Conservation (phyloP, 176 grass and related monocot genomes). For the Puccinellia tenuiflora region DNA sequence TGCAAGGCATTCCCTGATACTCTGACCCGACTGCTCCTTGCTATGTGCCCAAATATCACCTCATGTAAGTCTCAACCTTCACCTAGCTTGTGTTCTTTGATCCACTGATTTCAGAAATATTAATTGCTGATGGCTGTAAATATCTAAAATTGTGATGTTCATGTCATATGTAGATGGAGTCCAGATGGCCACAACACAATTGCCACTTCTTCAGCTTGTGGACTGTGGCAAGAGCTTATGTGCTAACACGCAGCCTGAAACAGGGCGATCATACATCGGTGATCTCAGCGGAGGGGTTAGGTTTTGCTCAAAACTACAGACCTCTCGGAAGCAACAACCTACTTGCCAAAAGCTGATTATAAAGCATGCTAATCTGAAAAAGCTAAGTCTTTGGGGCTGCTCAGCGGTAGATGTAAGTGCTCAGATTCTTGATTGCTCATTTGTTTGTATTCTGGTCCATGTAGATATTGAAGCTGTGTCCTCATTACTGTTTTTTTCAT, state of each 20-base stretch:
- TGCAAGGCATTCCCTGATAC: constrained; percentile 55
- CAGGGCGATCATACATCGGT: constrained; percentile 29
- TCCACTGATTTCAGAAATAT: background rate
- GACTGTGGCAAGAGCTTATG: constrained; percentile 84
- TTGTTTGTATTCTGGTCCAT: background rate
- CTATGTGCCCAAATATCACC: constrained; percentile 80
- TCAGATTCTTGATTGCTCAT: background rate
- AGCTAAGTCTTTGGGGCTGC: constrained; percentile 87
- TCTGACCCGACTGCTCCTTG: constrained; percentile 51
- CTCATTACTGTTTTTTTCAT: background rate
- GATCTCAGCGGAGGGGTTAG: constrained; percentile 41
- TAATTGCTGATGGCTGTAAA: background rate
- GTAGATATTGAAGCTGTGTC: background rate
- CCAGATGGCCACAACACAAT: constrained; percentile 57
- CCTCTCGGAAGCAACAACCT: constrained; percentile 19
- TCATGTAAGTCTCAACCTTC: constrained; percentile 50
- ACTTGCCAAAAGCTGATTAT: constrained; percentile 75
- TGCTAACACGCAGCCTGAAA: constrained; percentile 25
- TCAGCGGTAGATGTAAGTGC: constrained; percentile 67
- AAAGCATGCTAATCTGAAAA: constrained; percentile 62
- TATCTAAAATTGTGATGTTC: background rate
- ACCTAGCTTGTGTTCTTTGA: background rate
- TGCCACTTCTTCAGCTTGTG: constrained; percentile 76
- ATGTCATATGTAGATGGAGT: constrained; percentile 56
- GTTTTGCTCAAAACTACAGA: constrained; percentile 32